phyloP scores from a whole-genome alignment of 441 rosid species.

The Adansonia gregorii region DNA sequence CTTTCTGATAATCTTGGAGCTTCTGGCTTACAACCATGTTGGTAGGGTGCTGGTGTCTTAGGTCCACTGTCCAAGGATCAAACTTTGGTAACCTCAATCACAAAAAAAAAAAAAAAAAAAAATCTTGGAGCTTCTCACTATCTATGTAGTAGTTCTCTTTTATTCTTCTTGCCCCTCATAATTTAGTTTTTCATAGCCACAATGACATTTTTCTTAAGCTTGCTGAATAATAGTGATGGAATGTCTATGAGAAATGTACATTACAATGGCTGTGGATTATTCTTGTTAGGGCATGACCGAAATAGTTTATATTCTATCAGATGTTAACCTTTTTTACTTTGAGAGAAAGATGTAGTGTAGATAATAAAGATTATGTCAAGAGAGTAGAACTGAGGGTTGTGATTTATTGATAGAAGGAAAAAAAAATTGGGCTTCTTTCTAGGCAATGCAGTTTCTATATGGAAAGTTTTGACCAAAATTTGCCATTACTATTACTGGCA shows the following conservation, averaged over 20 bases:
- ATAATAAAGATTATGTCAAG: background rate
- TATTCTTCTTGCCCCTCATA: conserved; percentile 12
- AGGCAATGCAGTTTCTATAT: background rate
- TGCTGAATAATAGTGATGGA: conserved; percentile 4
- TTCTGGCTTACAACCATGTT: background rate
- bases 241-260: background rate
- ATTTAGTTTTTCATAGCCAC: background rate
- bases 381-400: background rate
- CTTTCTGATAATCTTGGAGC: background rate
- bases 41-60: no score
- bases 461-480: background rate
- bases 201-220: background rate
- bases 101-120: no score
- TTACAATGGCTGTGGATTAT: background rate
- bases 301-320: conserved; percentile 1
- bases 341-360: background rate
- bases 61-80: no score
- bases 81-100: no score
- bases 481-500: background rate
- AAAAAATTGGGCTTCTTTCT: background rate
- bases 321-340: background rate
- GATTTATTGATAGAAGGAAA: background rate
- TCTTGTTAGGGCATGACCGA: background rate
- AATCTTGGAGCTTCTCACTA: background rate
- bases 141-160: background rate